Conservation (phyloP, 371 early-diverging fungal species). For the Vairimorpha necatrix region DNA sequence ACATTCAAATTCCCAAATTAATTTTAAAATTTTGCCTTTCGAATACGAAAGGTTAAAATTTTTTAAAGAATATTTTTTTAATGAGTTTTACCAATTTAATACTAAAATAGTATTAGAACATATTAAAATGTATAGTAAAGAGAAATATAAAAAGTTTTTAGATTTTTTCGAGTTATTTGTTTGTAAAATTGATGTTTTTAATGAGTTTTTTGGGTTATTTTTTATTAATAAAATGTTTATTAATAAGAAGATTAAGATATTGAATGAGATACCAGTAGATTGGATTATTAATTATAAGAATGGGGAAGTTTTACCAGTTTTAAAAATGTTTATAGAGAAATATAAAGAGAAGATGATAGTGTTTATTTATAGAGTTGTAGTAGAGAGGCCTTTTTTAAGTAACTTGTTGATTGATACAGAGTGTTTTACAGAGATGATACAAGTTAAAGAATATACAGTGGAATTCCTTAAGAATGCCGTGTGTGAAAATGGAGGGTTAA, state of each 20-base stretch:
- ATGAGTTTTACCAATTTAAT: constrained; percentile 33
- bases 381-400: constrained; percentile 39
- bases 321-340: constrained; percentile 22
- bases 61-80: constrained; percentile 30
- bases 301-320: constrained; percentile 4
- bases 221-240: constrained; percentile 28
- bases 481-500: constrained; percentile 27
- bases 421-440: constrained; percentile 23
- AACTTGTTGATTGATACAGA: constrained; percentile 24
- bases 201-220: constrained; percentile 21
- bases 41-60: constrained; percentile 30
- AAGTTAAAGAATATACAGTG: background rate
- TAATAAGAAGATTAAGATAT: constrained; percentile 35
- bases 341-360: constrained; percentile 6
- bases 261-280: constrained; percentile 33
- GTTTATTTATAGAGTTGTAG: constrained; percentile 21
- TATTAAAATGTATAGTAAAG: background rate
- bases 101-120: constrained; percentile 26
- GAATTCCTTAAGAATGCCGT: constrained; percentile 7
- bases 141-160: constrained; percentile 29
- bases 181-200: constrained; percentile 47
- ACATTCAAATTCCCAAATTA: constrained; percentile 8
- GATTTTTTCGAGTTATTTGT: constrained; percentile 38
- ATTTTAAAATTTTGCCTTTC: constrained; percentile 29
- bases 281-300: constrained; percentile 37